These are phyloP conservation scores for Pichia exigua DNA, from an alignment of 805 yeast genomes.

Conservation along the genomic window DNA sequence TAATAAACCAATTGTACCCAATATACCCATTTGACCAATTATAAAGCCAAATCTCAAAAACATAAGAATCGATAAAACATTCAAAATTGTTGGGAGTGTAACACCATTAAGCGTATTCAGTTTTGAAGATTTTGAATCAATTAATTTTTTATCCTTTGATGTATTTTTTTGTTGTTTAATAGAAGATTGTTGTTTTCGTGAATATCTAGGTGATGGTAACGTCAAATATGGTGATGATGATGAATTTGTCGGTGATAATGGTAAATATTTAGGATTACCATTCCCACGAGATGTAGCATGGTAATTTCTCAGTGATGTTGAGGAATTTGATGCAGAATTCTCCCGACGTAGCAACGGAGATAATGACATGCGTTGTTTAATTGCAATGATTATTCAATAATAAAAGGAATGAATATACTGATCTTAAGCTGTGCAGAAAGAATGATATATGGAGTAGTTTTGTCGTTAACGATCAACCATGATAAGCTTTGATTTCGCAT, in stretches of 20 bases:
- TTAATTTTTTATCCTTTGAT: background rate
- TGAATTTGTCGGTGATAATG: background rate
- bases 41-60: conserved; percentile 92
- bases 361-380: background rate
- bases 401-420: too few relatives aligned
- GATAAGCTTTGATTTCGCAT: background rate
- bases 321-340: background rate
- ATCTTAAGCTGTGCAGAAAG: too few relatives aligned
- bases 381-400: background rate
- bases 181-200: background rate
- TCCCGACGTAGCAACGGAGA: conserved; percentile 1
- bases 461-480: background rate
- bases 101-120: conserved; percentile 84
- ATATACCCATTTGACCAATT: conserved; percentile 86
- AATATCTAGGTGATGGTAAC: background rate
- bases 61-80: conserved; percentile 90
- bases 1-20: conserved; percentile 65
- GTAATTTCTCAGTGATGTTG: conserved; percentile 1
- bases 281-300: background rate
- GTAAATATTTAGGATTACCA: background rate
- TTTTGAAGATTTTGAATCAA: conserved; percentile 24
- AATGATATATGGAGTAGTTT: background rate
- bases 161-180: background rate
- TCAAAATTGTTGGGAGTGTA: conserved; percentile 86
- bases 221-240: background rate